Percentiles rank a stretch among this genome's conserved stretches.
Evolutionary conservation across 2,329 filamentous ascomycete species (phyloP).

Genomic region (Xylariaceae sp.): DNA sequence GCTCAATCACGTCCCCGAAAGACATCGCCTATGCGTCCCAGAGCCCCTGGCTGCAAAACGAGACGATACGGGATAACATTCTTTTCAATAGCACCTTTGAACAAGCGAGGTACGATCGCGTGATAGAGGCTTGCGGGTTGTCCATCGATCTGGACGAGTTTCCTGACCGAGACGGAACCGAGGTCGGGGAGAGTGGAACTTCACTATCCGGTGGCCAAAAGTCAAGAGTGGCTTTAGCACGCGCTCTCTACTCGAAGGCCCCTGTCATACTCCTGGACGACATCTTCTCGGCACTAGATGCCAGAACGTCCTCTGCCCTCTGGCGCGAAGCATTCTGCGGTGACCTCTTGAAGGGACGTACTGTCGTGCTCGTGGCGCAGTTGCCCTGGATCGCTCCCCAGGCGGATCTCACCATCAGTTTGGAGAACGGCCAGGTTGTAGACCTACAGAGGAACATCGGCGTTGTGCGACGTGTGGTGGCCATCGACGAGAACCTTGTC

Average conservation of each 20-base stretch:
- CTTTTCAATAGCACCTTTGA: constrained; percentile 49
- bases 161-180: constrained; percentile 44
- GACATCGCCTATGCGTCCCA: constrained; percentile 55
- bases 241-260: constrained; percentile 52
- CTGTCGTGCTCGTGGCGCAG: constrained; percentile 53
- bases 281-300: constrained; percentile 54
- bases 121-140: constrained; percentile 52
- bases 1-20: constrained; percentile 42
- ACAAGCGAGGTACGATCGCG: constrained; percentile 45
- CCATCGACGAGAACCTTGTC: constrained; percentile 34
- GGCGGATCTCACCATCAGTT: constrained; percentile 40
- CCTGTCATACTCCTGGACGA: constrained; percentile 53
- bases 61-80: constrained; percentile 50
- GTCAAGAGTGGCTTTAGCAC: constrained; percentile 50
- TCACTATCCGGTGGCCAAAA: constrained; percentile 53
- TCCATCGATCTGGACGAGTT: constrained; percentile 46
- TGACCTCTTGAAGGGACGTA: constrained; percentile 48
- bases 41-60: constrained; percentile 53
- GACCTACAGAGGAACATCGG: constrained; percentile 41
- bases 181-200: constrained; percentile 50
- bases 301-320: constrained; percentile 50
- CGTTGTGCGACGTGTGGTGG: constrained; percentile 40
- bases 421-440: constrained; percentile 43
- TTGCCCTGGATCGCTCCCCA: constrained; percentile 48
- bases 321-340: constrained; percentile 55